phyloP scores from a whole-genome alignment of 192 early-diverging fungal genomes.

The Linnemannia elongata region DNA sequence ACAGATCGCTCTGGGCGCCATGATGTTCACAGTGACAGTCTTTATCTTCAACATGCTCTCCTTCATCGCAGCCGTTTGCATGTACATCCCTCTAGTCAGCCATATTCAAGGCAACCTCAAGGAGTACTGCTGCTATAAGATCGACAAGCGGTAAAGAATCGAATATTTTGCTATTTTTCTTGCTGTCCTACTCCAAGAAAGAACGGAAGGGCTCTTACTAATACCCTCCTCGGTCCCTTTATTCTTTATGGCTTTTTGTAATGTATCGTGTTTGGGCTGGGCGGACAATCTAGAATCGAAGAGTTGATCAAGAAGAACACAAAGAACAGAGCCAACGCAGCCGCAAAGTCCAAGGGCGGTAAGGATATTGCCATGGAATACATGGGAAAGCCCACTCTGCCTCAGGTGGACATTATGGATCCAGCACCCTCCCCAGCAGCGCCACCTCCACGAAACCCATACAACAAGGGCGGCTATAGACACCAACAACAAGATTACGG shows the following conservation, averaged over 20 bases:
- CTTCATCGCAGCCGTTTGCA: slow-evolving; percentile 69
- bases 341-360: slow-evolving; percentile 17
- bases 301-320: slow-evolving; percentile 44
- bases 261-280: no score
- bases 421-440: slow-evolving; percentile 7
- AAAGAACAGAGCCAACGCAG: slow-evolving; percentile 31
- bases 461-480: slow-evolving; percentile 2
- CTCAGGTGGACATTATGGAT: slow-evolving; percentile 37
- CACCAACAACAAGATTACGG: slow-evolving; percentile 25
- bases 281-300: slow-evolving; percentile 21
- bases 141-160: slow-evolving; percentile 83
- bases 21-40: slow-evolving; percentile 75
- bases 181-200: background rate
- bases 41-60: slow-evolving; percentile 68
- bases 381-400: slow-evolving; percentile 38
- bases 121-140: slow-evolving; percentile 90
- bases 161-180: background rate
- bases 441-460: slow-evolving; percentile 23
- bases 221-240: background rate
- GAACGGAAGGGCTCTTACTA: background rate
- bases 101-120: slow-evolving; percentile 90
- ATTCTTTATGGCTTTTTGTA: background rate
- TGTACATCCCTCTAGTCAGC: slow-evolving; percentile 85
- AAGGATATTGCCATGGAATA: slow-evolving; percentile 35
- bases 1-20: slow-evolving; percentile 47